Percentiles rank a stretch among this genome's conserved stretches.
These are phyloP conservation scores for Alternaria postmessia DNA, from an alignment of 2,329 filamentous ascomycete species.

Conservation along the genomic window DNA sequence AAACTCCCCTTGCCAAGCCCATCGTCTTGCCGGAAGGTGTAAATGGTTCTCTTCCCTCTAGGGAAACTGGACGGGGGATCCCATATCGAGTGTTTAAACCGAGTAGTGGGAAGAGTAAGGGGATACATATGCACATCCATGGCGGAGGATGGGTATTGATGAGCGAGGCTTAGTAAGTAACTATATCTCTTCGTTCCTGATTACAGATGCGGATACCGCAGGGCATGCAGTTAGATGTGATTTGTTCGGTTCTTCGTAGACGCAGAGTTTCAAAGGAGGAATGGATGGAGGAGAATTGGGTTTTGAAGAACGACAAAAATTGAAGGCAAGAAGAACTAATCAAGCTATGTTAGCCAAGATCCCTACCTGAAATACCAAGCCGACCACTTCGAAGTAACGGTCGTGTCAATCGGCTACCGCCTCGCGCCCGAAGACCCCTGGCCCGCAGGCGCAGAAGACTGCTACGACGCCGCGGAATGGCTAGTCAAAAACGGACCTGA, in stretches of 20 bases:
- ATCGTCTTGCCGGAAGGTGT: constrained; percentile 57
- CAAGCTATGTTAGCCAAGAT: constrained; percentile 54
- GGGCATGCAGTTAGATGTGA: too few relatives aligned
- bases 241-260: too few relatives aligned
- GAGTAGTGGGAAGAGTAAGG: constrained; percentile 55
- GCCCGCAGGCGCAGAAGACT: constrained; percentile 64
- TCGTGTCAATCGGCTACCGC: constrained; percentile 66
- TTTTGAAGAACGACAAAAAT: rapidly evolving
- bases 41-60: constrained; percentile 60
- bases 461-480: constrained; percentile 64
- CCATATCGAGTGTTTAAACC: constrained; percentile 63
- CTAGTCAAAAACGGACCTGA: constrained; percentile 58
- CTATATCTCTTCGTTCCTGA: too few relatives aligned
- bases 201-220: too few relatives aligned
- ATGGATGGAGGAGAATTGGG: background rate
- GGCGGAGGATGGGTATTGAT: constrained; percentile 60
- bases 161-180: constrained; percentile 40
- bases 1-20: constrained; percentile 61
- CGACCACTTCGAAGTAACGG: constrained; percentile 57
- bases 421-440: constrained; percentile 67
- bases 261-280: background rate
- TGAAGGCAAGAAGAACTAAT: background rate
- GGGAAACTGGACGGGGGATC: constrained; percentile 60
- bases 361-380: constrained; percentile 60
- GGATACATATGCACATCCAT: constrained; percentile 65